Evolutionary conservation across 495 filamentous ascomycete genomes (phyloP).

Genomic region (Neurospora sp.): DNA sequence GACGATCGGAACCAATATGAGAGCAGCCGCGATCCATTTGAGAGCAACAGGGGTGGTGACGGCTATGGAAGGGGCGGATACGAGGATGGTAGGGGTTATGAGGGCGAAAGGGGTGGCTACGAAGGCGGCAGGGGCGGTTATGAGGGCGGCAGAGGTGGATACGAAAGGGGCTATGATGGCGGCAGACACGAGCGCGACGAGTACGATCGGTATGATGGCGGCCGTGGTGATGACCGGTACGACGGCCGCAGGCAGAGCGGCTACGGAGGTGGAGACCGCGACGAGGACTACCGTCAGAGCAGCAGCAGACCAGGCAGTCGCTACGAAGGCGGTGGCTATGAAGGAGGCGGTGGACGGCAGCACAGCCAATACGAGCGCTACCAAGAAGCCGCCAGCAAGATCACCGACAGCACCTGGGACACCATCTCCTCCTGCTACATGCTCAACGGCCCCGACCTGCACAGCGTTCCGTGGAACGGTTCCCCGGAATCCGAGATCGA

Average conservation of each 20-base stretch:
- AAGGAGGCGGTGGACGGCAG: constrained; percentile 21
- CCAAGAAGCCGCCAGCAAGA: constrained; percentile 51
- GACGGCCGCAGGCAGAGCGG: constrained; percentile 10
- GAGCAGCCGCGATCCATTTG: not conserved
- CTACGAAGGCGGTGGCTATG: not conserved
- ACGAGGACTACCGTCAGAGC: not conserved
- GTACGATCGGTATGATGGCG: not conserved
- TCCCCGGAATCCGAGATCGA: constrained; percentile 65
- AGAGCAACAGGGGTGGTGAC: not conserved
- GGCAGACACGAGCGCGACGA: constrained; percentile 5
- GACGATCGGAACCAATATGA: not conserved
- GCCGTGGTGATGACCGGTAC: constrained; percentile 7
- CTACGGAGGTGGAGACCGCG: constrained; percentile 9
- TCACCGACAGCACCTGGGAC: constrained; percentile 54
- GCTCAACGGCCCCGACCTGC: constrained; percentile 67
- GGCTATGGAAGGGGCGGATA: constrained; percentile 4
- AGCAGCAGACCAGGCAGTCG: not conserved
- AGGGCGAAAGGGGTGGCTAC: constrained; percentile 5
- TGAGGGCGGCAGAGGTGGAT: constrained; percentile 4
- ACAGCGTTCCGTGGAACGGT: constrained; percentile 70
- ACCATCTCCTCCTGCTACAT: constrained; percentile 77
- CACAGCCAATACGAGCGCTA: constrained; percentile 47
- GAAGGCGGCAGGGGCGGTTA: constrained; percentile 11
- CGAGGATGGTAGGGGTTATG: constrained; percentile 6
- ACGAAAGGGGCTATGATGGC: not conserved